Base-by-base conservation (phyloP, 2,329 filamentous ascomycete species). In the Cercospora brassicicola region DNA sequence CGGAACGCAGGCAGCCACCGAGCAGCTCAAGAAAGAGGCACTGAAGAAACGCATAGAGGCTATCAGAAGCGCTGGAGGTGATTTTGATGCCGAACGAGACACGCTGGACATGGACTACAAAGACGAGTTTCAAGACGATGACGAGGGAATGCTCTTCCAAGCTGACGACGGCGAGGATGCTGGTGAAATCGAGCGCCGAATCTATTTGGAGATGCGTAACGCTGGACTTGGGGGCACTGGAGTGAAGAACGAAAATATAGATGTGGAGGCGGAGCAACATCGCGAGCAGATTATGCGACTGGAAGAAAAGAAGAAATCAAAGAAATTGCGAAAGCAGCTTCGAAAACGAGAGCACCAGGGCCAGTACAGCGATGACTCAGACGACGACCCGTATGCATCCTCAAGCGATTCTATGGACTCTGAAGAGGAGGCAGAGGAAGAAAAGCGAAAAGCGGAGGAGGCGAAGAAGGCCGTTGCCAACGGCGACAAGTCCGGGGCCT, bases 331-430 rank as follows among this genome's bases (percentile, higher is more conserved):
- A 67, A 96, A 96, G 80, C 89, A 91, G 10, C 84, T 98, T 10
- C 89, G 90, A 73, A 94, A 91, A 81, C 87, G 92, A 62, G 95
- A 97, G 80, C 91, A 92, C 79, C 92, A 96, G 73, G 90, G 89
- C 72, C 91, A 95, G 70, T 97, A 97, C 76, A 91, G 92, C 74
- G 91, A 89, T 72, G 91, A 92, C 62, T 74, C 53, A 82, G 85
- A 66, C 78, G 81, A 64, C 81, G 87, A 76, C 51, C 71, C 73
- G 18, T 81, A 80, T 61, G 75, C 73, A 15, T 76, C 76, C 20
- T 73, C 72, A 81, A 87, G 84, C 69, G 87, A 88, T 0, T 86
- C 86, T 6, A 84, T 88, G 30, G 87, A 90, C 68, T 88, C 87
- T 53, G 89, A 85, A 9, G 86, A 88, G 72, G 84, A 85, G 65